Percentiles rank a stretch among this genome's conserved stretches.
These are phyloP conservation scores for Botryococcus braunii DNA, from an alignment of 163 green algal species.

Conservation along the genomic window DNA sequence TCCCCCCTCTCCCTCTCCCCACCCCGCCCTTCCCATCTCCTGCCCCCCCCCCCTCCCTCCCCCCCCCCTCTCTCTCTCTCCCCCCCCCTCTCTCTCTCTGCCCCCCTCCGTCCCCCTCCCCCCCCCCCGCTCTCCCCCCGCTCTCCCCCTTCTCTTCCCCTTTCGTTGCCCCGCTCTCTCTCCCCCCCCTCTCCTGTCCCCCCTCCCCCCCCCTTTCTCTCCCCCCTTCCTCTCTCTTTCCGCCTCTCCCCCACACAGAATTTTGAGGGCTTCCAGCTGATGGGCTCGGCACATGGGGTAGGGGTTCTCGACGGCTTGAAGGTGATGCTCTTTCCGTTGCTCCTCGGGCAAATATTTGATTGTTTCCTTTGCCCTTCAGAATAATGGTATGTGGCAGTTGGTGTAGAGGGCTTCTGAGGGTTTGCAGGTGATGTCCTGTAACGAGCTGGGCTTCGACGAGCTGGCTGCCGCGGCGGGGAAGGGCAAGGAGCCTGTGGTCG, in stretches of 20 bases:
- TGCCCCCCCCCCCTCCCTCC: background rate
- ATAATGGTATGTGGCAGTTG: too few species aligned
- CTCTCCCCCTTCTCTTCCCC: background rate
- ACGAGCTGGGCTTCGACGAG: conserved; percentile 71
- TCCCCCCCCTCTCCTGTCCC: background rate
- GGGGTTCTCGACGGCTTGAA: too few species aligned
- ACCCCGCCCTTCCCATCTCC: background rate
- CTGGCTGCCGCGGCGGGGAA: too few species aligned
- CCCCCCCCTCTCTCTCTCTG: background rate
- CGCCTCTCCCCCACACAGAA: background rate
- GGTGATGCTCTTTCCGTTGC: too few species aligned
- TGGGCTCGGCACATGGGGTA: too few species aligned
- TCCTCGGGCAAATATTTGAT: too few species aligned
- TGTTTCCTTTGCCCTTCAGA: background rate
- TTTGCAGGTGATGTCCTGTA: conserved; percentile 52
- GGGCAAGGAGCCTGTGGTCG: conserved; percentile 43
- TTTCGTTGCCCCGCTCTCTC: background rate
- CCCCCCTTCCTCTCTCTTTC: background rate
- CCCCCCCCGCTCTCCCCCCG: background rate
- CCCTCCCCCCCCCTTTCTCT: background rate
- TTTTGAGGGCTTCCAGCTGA: too few species aligned
- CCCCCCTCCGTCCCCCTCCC: background rate
- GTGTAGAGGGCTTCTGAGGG: too few species aligned
- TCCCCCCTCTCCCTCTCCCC: background rate
- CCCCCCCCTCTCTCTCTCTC: background rate